Percentiles rank a stretch among this genome's conserved stretches.
Evolutionary conservation across 352 stramenopile species (phyloP).

Genomic region (Phytopythium ostracodes): DNA sequence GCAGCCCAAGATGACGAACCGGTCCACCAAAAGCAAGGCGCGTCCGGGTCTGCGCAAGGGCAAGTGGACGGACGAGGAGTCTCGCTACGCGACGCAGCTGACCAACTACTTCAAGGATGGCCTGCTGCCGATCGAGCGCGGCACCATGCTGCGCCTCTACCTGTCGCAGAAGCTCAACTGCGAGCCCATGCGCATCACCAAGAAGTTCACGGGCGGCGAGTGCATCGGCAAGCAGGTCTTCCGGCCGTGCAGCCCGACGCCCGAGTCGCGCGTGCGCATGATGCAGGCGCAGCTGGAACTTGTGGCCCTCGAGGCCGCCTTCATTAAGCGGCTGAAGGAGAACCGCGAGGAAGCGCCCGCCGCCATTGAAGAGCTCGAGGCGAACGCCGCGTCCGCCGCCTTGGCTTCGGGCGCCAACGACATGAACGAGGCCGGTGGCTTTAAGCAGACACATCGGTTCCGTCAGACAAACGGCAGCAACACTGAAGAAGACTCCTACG

Average conservation of each 20-base stretch:
- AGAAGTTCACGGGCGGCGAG: constrained; percentile 90
- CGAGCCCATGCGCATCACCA: constrained; percentile 91
- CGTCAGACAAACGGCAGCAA: constrained; percentile 19
- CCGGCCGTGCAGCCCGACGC: constrained; percentile 63
- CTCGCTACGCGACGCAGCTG: constrained; percentile 63
- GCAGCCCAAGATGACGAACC: constrained; percentile 46
- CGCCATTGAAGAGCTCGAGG: constrained; percentile 47
- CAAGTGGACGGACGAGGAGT: constrained; percentile 87
- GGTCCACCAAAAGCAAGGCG: constrained; percentile 83
- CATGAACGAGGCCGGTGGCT: constrained; percentile 20
- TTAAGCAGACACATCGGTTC: constrained; percentile 21
- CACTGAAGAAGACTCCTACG: constrained; percentile 18
- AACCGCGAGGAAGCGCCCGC: constrained; percentile 68
- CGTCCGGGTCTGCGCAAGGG: constrained; percentile 80
- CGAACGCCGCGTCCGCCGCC: constrained; percentile 10
- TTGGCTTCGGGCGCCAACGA: constrained; percentile 14
- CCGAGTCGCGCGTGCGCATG: constrained; percentile 54
- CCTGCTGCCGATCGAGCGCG: constrained; percentile 72
- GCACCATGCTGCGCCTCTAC: constrained; percentile 89
- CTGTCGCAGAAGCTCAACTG: constrained; percentile 92
- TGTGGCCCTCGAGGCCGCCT: constrained; percentile 64
- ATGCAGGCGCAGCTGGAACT: constrained; percentile 77
- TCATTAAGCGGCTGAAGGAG: constrained; percentile 75
- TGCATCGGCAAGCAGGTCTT: constrained; percentile 91
- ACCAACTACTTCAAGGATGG: constrained; percentile 87